A percentile compares a stretch with the other conserved stretches of the same genome.
Conservation (phyloP, 2,329 filamentous ascomycete species). For the Endoconidiophora polonica region DNA sequence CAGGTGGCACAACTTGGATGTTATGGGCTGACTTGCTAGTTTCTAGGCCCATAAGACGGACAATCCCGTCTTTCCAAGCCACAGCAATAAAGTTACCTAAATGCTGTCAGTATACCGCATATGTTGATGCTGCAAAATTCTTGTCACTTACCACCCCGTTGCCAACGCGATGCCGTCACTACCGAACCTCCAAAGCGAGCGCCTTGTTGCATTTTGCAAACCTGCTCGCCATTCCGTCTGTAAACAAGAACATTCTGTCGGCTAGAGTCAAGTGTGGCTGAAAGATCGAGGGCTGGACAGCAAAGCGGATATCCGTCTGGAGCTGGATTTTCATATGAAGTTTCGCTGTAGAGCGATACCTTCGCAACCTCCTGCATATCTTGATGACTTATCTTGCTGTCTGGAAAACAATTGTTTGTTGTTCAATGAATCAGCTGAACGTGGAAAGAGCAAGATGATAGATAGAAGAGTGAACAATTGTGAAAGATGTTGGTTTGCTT, state of each 20-base stretch:
- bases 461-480: too few species aligned
- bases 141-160: slow-evolving; percentile 43
- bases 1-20: slow-evolving; percentile 33
- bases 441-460: too few species aligned
- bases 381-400: too few species aligned
- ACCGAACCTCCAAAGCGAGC: slow-evolving; percentile 25
- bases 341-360: slow-evolving; percentile 38
- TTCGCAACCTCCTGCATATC: slow-evolving; percentile 11
- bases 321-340: slow-evolving; percentile 37
- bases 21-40: slow-evolving; percentile 68
- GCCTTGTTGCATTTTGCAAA: slow-evolving; percentile 34
- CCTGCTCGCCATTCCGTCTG: slow-evolving; percentile 56
- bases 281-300: slow-evolving; percentile 73
- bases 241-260: slow-evolving; percentile 58
- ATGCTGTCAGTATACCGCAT: not conserved
- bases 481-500: too few species aligned
- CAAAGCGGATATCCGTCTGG: slow-evolving; percentile 47
- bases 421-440: too few species aligned
- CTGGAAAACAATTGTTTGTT: too few species aligned
- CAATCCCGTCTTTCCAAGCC: slow-evolving; percentile 65
- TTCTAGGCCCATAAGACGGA: slow-evolving; percentile 63
- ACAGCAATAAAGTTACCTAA: slow-evolving; percentile 58
- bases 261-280: slow-evolving; percentile 51
- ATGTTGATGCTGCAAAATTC: not conserved
- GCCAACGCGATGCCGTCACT: slow-evolving; percentile 40